Evolutionary conservation across 192 early-diverging fungal genomes (phyloP).

Genomic region (Phycomyces blakesleeanus): DNA sequence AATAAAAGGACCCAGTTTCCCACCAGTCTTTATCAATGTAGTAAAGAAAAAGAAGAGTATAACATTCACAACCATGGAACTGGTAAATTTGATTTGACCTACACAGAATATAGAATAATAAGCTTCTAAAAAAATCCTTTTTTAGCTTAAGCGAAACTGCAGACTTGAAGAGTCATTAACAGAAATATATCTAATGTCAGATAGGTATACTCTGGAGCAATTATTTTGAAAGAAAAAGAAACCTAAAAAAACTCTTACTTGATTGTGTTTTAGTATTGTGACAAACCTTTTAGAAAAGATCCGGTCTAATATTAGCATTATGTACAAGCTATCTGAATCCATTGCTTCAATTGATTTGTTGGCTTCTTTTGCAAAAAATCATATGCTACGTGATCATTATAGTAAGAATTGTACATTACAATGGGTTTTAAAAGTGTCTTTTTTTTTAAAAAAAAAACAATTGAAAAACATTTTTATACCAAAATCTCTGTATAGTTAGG

Average conservation of each 20-base stretch:
- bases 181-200: constrained; percentile 80
- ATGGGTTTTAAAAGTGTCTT: neutral
- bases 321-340: constrained; percentile 74
- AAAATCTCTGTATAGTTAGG: constrained; percentile 39
- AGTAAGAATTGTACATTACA: neutral
- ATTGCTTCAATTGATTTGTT: constrained; percentile 80
- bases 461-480: neutral
- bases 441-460: constrained; percentile 6
- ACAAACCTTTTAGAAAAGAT: constrained; percentile 36
- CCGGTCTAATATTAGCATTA: constrained; percentile 49
- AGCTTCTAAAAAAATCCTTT: neutral
- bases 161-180: constrained; percentile 75
- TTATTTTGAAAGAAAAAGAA: constrained; percentile 12
- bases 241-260: neutral
- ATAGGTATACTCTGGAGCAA: constrained; percentile 45
- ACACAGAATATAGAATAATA: neutral
- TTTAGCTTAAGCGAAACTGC: constrained; percentile 72
- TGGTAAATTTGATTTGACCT: constrained; percentile 46
- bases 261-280: constrained; percentile 9
- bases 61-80: constrained; percentile 72
- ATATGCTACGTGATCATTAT: constrained; percentile 34
- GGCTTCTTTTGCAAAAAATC: constrained; percentile 67
- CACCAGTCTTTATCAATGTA: constrained; percentile 72
- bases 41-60: constrained; percentile 56
- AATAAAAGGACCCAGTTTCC: constrained; percentile 41